Evolutionary conservation across 768 basidiomycete species (phyloP).

Genomic region (Pleurotus tuoliensis): DNA sequence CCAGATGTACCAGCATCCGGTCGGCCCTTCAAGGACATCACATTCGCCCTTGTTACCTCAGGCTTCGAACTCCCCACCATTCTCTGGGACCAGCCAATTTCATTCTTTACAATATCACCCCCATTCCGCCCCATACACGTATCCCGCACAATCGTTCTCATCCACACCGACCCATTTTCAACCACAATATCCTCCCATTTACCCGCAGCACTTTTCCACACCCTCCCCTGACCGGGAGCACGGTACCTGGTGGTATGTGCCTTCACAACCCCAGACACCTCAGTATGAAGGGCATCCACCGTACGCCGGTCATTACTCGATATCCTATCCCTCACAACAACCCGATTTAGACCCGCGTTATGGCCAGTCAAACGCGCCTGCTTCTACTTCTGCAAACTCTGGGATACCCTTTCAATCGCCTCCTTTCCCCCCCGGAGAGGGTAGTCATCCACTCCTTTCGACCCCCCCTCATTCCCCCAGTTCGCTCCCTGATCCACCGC

Average conservation of each 20-base stretch:
- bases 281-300: constrained; percentile 25
- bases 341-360: constrained; percentile 20
- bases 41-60: constrained; percentile 20
- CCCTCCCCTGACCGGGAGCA: constrained; percentile 34
- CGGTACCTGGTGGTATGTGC: constrained; percentile 53
- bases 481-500: not conserved
- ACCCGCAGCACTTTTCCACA: constrained; percentile 29
- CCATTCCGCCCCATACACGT: constrained; percentile 29
- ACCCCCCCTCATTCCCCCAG: not conserved
- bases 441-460: not conserved
- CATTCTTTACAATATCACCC: constrained; percentile 33
- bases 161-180: constrained; percentile 32
- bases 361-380: constrained; percentile 14
- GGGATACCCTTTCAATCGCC: constrained; percentile 8
- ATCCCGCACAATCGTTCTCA: constrained; percentile 31
- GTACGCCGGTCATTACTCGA: constrained; percentile 28
- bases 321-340: constrained; percentile 23
- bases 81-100: constrained; percentile 22
- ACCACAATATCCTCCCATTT: constrained; percentile 30
- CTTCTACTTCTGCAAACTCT: constrained; percentile 14
- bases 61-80: constrained; percentile 21
- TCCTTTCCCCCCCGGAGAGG: not conserved
- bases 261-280: constrained; percentile 18
- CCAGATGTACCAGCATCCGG: constrained; percentile 25
- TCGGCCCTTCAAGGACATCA: constrained; percentile 19